Percentiles rank a stretch among this genome's conserved stretches.
Conservation (phyloP, 2,329 filamentous ascomycete species). For the Sarocladium strictum region DNA sequence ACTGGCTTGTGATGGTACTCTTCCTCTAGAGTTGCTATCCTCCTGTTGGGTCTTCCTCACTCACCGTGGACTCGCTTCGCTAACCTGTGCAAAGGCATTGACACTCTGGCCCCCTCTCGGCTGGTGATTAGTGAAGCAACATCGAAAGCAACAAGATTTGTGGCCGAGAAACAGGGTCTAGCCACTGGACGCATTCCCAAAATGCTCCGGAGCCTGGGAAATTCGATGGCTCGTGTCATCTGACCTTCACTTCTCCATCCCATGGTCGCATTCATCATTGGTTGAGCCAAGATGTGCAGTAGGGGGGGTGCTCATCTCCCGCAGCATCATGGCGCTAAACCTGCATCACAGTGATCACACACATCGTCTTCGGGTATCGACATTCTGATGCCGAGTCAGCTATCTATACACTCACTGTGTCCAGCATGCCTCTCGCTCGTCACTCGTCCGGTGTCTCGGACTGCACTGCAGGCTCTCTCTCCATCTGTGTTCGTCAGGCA, state of each 20-base stretch:
- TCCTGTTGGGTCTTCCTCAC: too few relatives aligned
- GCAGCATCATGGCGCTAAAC: slow-evolving; percentile 4
- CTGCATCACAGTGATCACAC: not conserved
- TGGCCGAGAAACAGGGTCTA: not conserved
- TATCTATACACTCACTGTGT: not conserved
- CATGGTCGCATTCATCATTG: slow-evolving; percentile 3
- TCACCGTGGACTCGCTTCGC: too few relatives aligned
- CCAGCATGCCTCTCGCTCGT: not conserved
- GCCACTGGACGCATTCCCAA: not conserved
- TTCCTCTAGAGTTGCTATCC: too few relatives aligned
- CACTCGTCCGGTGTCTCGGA: not conserved
- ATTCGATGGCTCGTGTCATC: slow-evolving; percentile 1
- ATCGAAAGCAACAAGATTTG: not conserved
- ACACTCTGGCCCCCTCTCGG: too few relatives aligned
- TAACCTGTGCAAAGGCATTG: too few relatives aligned
- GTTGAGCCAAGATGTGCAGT: slow-evolving; percentile 1
- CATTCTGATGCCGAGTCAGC: not conserved
- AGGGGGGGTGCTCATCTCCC: slow-evolving; percentile 4
- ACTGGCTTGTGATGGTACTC: too few relatives aligned
- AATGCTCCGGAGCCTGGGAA: not conserved
- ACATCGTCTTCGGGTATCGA: not conserved
- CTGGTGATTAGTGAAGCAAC: not conserved
- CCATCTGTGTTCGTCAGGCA: not conserved
- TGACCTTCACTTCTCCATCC: not conserved
- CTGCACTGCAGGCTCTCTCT: not conserved